These are phyloP conservation scores for Pseudognaphalium luteoalbum DNA, from an alignment of 129 eudicot species.

Conservation along the genomic window DNA sequence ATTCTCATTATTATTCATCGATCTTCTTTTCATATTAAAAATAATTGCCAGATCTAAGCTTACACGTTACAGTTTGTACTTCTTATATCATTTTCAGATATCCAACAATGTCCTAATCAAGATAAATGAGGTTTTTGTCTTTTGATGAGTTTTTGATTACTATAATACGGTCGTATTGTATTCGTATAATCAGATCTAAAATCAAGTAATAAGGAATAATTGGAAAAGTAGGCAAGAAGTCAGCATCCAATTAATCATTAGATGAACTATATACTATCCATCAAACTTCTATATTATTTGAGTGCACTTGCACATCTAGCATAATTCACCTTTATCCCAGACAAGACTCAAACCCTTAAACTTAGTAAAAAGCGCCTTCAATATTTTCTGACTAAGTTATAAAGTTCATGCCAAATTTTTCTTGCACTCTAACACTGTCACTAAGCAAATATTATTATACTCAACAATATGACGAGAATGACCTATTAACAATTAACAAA, in stretches of 20 bases:
- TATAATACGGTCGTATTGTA: background rate
- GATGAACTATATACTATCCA: conserved; percentile 7
- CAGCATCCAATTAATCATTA: conserved; percentile 10
- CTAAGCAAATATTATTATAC: background rate
- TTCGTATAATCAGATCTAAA: background rate
- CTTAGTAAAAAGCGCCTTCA: too few species aligned
- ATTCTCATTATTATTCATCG: background rate
- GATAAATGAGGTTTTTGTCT: conserved; percentile 5
- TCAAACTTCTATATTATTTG: conserved; percentile 18
- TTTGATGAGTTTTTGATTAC: conserved; percentile 8
- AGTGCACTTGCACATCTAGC: background rate
- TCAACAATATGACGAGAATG: background rate
- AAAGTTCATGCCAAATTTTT: background rate
- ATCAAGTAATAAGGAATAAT: background rate
- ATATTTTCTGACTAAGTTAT: background rate
- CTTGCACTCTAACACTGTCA: background rate
- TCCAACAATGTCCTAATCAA: background rate
- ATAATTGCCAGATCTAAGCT: background rate
- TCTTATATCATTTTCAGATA: background rate
- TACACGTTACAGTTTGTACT: background rate
- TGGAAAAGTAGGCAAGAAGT: conserved; percentile 26
- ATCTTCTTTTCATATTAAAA: background rate
- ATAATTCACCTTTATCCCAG: too few species aligned
- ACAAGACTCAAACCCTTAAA: too few species aligned
- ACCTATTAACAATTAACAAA: background rate